Evolutionary conservation across 495 filamentous ascomycete genomes (phyloP), one percentile per base, ranked within the genome.

Genomic region (Staphylotrichum longicolle): DNA sequence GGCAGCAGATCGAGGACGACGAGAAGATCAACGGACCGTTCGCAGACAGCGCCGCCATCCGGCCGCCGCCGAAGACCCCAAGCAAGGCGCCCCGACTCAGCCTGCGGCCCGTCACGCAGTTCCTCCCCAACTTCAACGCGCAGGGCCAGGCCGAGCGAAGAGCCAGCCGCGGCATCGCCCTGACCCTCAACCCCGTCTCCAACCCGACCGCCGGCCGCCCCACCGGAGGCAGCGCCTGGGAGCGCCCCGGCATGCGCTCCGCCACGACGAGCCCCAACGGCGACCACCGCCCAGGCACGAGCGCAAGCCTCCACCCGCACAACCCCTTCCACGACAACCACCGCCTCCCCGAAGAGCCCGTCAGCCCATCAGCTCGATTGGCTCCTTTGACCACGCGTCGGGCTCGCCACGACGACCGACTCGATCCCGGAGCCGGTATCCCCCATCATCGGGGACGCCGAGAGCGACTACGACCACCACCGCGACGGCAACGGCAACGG

Each of bases 91-190:
- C 93, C 4, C 85, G 86, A 57, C 80, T 98, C 47, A 95, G 91
- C 66, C 81, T 96, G 53, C 88, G 91, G 42, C 94, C 93, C 0
- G 83, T 96, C 39, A 93, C 91, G 57, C 86, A 96, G 67, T 95
- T 98, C 72, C 80, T 88, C 11, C 92, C 92, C 8, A 87, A 84
- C 61, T 78, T 91, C 45, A 73, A 63, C 53, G 32, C 54, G n/a
- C 59, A 57, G 5, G 14, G 10, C 46, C 55, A 67, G 11, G 57
- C 67, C 41, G 75, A 77, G 59, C 66, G 74, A 68, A 69, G 75
- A 68, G 70, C 75, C 56, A 80, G 80, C 75, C 75, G 82, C 39
- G 80, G 77, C 37, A 77, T 77, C 54, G 74, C 74, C 46, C 65
- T 77, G 50, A 63, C 72, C 56, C 66, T 82, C 58, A 70, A 69